A percentile compares a stretch with the other conserved stretches of the same genome.
phyloP scores from a whole-genome alignment of 2,329 filamentous ascomycete genomes.

The Cladophialophora psammophila region DNA sequence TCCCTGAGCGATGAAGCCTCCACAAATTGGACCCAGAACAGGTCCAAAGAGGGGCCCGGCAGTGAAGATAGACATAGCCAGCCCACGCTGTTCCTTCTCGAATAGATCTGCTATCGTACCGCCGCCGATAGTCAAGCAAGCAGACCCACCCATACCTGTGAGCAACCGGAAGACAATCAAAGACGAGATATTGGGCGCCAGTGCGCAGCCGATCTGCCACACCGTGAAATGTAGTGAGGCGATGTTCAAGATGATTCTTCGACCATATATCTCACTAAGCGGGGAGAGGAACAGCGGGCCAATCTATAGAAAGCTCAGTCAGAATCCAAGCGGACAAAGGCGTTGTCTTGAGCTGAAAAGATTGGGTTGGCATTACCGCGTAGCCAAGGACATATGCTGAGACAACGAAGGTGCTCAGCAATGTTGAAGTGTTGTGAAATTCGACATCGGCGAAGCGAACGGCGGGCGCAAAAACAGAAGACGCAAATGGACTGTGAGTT shows the following conservation, averaged over 20 bases:
- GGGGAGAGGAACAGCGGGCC: slow-evolving; percentile 77
- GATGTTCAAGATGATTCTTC: slow-evolving; percentile 13
- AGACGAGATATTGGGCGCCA: slow-evolving; percentile 77
- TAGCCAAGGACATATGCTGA: slow-evolving; percentile 61
- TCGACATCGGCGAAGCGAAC: slow-evolving; percentile 68
- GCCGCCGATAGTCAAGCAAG: slow-evolving; percentile 74
- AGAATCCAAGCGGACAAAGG: not conserved
- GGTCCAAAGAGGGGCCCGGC: slow-evolving; percentile 69
- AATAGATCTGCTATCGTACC: slow-evolving; percentile 77
- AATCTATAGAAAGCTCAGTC: slow-evolving; percentile 54
- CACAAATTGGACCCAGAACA: slow-evolving; percentile 35
- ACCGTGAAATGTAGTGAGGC: slow-evolving; percentile 17
- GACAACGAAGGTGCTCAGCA: slow-evolving; percentile 69
- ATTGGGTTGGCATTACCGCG: slow-evolving; percentile 14
- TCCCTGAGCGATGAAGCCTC: slow-evolving; percentile 71
- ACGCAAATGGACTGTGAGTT: slow-evolving; percentile 52
- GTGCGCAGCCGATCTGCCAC: slow-evolving; percentile 43
- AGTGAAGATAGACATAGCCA: slow-evolving; percentile 78
- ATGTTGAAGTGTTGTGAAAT: slow-evolving; percentile 61
- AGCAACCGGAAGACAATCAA: slow-evolving; percentile 81
- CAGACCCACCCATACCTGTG: slow-evolving; percentile 56
- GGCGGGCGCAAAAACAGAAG: slow-evolving; percentile 71
- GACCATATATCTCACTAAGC: slow-evolving; percentile 72
- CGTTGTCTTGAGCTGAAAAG: slow-evolving; percentile 42
- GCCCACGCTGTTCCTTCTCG: slow-evolving; percentile 66